Evolutionary conservation across 2,329 filamentous ascomycete species (phyloP), one percentile per base, ranked within the genome.

Genomic region (Claviceps digitariae): DNA sequence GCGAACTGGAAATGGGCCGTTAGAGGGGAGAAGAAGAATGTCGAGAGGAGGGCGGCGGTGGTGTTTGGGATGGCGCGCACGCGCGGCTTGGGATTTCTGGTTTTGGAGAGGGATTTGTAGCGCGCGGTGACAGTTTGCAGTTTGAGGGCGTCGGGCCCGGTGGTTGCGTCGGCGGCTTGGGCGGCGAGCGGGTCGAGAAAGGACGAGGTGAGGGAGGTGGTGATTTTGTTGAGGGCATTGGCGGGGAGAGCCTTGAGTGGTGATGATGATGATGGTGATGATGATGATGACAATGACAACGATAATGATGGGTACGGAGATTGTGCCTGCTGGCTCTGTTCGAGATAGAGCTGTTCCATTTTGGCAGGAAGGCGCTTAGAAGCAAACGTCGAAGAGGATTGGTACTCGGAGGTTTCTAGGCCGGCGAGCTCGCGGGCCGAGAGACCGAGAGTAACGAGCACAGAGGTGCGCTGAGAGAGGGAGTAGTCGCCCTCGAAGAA

Each of bases 401-500:
- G 72, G 38, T 80, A 73, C 7, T 76, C 73, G 0, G 77, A 79
- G 8, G 72, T 70, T 48, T 86, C 82, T 58, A 87, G 81, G 0
- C 93, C 90, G 1, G 89, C 88, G 10, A 98, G 69, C 67, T 97
- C 90, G 55, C 91, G 80, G 2, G 87, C 87, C 31, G 86, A 81
- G 0, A 98, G 72, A 0, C 90, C 91, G 4, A 98, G 72, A 0
- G 87, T 83, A 21, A 88, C 84, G 51, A 98, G 82, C 40, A 97
- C 77, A 0, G 86, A 81, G 8, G 86, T 87, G 41, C 93, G 79
- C 65, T 97, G 91, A 0, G 84, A 80, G 40, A 97, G 73, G 0
- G 90, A 95, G 67, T 93, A 90, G 64, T 98, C 93, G 17, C 90
- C 90, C 44, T 89, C 84, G 64, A 96, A 97, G 64, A 93, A 94